Evolutionary conservation across 176 grass and related monocot species (phyloP).

Genomic region (Aegilops umbellulata): DNA sequence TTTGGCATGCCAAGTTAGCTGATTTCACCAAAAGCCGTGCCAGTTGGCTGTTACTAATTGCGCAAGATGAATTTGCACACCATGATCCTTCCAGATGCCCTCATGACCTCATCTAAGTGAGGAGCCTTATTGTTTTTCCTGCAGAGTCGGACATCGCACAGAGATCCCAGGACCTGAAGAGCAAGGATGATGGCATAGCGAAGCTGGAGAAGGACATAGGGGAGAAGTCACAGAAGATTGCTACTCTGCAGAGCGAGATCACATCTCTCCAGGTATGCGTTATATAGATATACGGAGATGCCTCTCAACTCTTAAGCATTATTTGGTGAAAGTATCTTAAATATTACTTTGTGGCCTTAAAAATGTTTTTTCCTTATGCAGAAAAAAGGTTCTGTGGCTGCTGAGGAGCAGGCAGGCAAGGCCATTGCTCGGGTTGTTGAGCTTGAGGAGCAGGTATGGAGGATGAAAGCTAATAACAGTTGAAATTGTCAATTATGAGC

Average conservation of each 20-base stretch:
- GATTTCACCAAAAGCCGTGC: neutral
- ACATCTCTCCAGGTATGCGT: slow-evolving; percentile 53
- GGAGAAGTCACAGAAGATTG: slow-evolving; percentile 63
- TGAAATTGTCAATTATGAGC: neutral
- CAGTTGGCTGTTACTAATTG: neutral
- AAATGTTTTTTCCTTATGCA: slow-evolving; percentile 18
- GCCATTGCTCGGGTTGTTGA: slow-evolving; percentile 47
- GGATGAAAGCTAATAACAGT: neutral
- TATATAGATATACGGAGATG: neutral
- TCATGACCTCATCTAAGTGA: neutral
- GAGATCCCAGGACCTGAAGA: slow-evolving; percentile 57
- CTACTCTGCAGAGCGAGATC: slow-evolving; percentile 65
- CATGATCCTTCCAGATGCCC: neutral
- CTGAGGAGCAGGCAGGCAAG: slow-evolving; percentile 59
- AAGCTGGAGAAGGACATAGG: slow-evolving; percentile 54
- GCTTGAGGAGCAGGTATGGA: slow-evolving; percentile 74
- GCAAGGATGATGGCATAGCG: slow-evolving; percentile 61
- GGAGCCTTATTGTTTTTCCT: neutral
- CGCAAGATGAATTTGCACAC: neutral
- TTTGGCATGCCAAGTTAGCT: neutral
- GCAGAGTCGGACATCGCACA: slow-evolving; percentile 59
- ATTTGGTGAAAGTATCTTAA: neutral
- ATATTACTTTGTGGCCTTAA: neutral
- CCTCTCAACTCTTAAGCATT: neutral
- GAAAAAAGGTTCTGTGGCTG: slow-evolving; percentile 59